Base-by-base conservation (phyloP, 208 protist genomes). In the Leishmania turanica region DNA sequence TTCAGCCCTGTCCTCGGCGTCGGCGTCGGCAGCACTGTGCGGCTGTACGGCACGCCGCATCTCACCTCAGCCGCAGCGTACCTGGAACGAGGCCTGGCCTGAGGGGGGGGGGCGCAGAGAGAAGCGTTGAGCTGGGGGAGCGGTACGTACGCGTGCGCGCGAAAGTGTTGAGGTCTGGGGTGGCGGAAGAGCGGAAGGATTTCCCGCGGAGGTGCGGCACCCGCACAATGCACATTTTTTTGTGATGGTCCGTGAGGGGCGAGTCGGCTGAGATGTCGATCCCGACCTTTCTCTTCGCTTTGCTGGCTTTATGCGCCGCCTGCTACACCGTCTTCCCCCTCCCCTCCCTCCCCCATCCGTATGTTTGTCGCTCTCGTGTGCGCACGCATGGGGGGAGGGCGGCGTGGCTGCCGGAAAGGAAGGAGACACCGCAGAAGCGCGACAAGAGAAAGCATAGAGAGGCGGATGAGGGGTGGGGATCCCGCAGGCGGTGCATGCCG, bases 1-100 rank as follows among this genome's bases (percentile, higher is more conserved):
- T 90, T 88, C 72, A 82, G 80, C 31, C 82, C 84, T 17, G 75
- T 88, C 31, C 49, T 90, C 69, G 85, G 79, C 69, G 78, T 88
- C 53, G 78, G 84, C 42, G 53, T 78, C 21, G 87, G 77, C 42
- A 65, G 78, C 68, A 77, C 73, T 27, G 70, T 89, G 58, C 64
- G 60, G 19, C 37, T 89, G 53, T 89, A 89, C 75, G 81, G 85
- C 68, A 84, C 77, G 1, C 54, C 77, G n/a, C 77, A 82, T 42
- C 73, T 82, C 9, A 70, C 71, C 42, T 81, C 73, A 37, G 72
- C 73, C 77, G 65, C 73, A 8, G 70, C 73, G 54, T 76, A 71
- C 66, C 77, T 82, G 73, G 78, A 81, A 34, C 53, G 69, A 37
- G 78, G 80, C 78, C 56, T 17, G 54, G 9, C 24, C 2, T 77